Evolutionary conservation across 1,139 yeast genomes (phyloP), one percentile per base, ranked within the genome.

Genomic region (Taphrina wiesneri): DNA sequence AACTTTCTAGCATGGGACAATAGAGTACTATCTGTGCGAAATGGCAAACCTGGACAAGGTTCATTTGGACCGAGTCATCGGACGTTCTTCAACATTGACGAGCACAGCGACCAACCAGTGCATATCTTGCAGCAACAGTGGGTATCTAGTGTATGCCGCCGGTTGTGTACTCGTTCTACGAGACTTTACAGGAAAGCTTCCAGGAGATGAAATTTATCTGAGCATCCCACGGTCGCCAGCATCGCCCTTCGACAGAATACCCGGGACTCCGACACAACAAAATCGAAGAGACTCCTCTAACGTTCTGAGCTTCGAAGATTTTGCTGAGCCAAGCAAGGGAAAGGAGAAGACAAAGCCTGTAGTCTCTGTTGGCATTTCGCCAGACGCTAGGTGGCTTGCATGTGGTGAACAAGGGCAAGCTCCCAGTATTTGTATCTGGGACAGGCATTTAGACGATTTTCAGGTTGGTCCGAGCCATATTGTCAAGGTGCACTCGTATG

Each of bases 371-470:
- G 51, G 30, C 28, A 30, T 60, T 9, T 49, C 57, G 17, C 56
- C 51, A 15, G 53, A 51, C 21, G 56, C 46, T 11, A 41, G 57
- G 15, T 60, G 46, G 51, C 28, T 51, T 21, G 43, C 56, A n/a
- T 41, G 57, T 19, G 64, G 64, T 2, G 64, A 60, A 30, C 57
- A 52, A 17, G 64, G 64, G 15, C 64, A 51, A 21, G 52, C 51
- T 17, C 64, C 64, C 6, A 43, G 64, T 11, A 60, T 60, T 23
- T 41, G 34, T 13, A 17, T 60, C 2, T 60, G 64, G 64, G 64
- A 60, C 41, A 34, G 49, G 64, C 41, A 17, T 19, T 17, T 15
- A 9, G 34, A 28, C 13, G 45, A 32, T 47, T 25, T 13, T 15
- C 26, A 36, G 13, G 19, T 39, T 17, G 49, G 47, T 11, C 64